These are phyloP conservation scores for Amphichorda felina DNA, from an alignment of 2,329 filamentous ascomycete genomes.

Conservation along the genomic window DNA sequence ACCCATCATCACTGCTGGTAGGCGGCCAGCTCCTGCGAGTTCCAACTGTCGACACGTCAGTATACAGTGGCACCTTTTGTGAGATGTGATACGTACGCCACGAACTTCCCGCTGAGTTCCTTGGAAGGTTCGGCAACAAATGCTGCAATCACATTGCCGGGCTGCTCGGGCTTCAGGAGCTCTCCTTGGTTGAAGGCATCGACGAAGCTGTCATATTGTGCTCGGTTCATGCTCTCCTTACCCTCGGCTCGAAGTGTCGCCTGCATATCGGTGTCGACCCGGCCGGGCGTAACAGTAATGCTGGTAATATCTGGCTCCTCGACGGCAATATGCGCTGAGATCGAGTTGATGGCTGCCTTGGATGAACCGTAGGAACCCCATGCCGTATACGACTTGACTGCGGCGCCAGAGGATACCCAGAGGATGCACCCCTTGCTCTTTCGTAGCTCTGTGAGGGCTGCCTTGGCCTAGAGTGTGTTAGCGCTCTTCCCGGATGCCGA, in stretches of 20 bases:
- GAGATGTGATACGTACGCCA: conserved; percentile 38
- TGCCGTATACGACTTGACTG: conserved; percentile 49
- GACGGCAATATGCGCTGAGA: conserved; percentile 57
- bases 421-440: conserved; percentile 59
- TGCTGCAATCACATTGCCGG: conserved; percentile 75
- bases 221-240: conserved; percentile 33
- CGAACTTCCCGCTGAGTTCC: conserved; percentile 63
- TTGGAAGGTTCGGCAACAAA: conserved; percentile 54
- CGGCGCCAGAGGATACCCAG: conserved; percentile 71
- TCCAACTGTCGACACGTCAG: conserved; percentile 17
- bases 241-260: conserved; percentile 58
- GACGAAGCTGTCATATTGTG: conserved; percentile 56
- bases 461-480: conserved; percentile 44
- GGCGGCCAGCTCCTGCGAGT: conserved; percentile 32
- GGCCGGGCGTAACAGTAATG: conserved; percentile 64
- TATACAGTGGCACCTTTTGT: background rate
- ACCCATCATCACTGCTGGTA: conserved; percentile 31
- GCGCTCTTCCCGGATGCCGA: background rate
- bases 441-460: conserved; percentile 57
- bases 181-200: conserved; percentile 57
- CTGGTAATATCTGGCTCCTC: conserved; percentile 71
- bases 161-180: conserved; percentile 70
- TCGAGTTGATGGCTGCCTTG: conserved; percentile 75
- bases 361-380: conserved; percentile 77
- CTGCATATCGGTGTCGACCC: conserved; percentile 87